These are phyloP conservation scores for Sporothrix brunneoviolacea DNA, from an alignment of 2,329 filamentous ascomycete species.

Conservation along the genomic window DNA sequence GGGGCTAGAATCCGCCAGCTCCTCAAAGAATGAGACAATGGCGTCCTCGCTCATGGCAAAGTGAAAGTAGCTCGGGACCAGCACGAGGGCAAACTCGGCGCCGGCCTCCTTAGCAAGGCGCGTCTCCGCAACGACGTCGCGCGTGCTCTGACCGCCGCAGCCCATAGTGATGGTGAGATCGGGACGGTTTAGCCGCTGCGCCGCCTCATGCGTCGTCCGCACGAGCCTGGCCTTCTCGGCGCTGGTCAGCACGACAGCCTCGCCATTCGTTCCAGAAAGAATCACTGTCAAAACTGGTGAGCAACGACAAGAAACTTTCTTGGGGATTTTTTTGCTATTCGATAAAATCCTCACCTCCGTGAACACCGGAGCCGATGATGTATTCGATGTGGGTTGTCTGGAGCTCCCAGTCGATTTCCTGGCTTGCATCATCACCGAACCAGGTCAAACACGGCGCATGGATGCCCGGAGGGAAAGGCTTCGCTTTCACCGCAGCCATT, in stretches of 20 bases:
- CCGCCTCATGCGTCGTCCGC: conserved; percentile 51
- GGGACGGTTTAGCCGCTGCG: conserved; percentile 45
- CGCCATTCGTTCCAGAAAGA: conserved; percentile 66
- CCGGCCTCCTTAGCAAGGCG: conserved; percentile 55
- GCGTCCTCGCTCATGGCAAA: conserved; percentile 53
- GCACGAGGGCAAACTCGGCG: conserved; percentile 60
- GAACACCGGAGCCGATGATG: conserved; percentile 45
- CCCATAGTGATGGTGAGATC: conserved; percentile 60
- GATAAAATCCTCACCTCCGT: conserved; percentile 35
- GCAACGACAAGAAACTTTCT: conserved; percentile 11
- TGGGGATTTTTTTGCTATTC: conserved; percentile 4
- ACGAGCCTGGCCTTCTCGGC: conserved; percentile 59
- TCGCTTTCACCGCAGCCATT: conserved; percentile 6
- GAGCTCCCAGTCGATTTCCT: conserved; percentile 50
- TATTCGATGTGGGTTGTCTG: conserved; percentile 49
- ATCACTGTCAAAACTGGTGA: conserved; percentile 36
- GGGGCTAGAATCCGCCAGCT: conserved; percentile 52
- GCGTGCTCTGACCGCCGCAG: conserved; percentile 58
- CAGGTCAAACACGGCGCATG: conserved; percentile 51
- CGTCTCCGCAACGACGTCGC: conserved; percentile 59
- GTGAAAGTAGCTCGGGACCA: conserved; percentile 66
- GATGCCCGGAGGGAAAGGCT: conserved; percentile 38
- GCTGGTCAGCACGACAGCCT: conserved; percentile 61
- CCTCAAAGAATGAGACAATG: conserved; percentile 56
- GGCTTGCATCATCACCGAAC: conserved; percentile 40